Evolutionary conservation across 768 basidiomycete genomes (phyloP).

Genomic region (Boletus tylopilopsis): DNA sequence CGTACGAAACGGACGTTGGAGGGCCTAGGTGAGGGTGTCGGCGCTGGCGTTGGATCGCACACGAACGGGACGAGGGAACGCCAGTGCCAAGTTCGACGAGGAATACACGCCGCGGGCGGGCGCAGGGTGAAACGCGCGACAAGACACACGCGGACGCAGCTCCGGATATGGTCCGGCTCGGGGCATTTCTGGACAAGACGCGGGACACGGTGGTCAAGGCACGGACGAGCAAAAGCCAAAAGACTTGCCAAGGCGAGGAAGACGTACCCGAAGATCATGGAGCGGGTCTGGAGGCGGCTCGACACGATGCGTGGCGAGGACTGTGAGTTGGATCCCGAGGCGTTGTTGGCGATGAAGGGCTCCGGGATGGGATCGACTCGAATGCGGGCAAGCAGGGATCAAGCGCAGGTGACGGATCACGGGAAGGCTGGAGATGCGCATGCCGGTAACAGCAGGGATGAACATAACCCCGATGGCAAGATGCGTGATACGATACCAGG

Average conservation of each 20-base stretch:
- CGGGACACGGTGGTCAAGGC: conserved; percentile 16
- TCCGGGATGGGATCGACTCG: too few species aligned
- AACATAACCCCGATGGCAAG: too few species aligned
- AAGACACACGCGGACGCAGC: neutral
- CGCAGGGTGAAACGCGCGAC: neutral
- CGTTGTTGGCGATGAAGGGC: conserved; percentile 4
- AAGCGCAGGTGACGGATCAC: too few species aligned
- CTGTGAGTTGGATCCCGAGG: conserved; percentile 6
- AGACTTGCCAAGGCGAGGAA: conserved; percentile 16
- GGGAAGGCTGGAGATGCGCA: too few species aligned
- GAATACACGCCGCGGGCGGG: conserved; percentile 1
- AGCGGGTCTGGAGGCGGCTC: conserved; percentile 10
- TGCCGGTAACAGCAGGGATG: too few species aligned
- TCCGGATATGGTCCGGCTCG: conserved; percentile 10
- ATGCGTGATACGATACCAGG: too few species aligned
- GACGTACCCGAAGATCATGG: conserved; percentile 12
- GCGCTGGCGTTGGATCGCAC: too few species aligned
- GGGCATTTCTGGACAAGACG: conserved; percentile 16
- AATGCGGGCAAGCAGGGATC: too few species aligned
- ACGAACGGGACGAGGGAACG: too few species aligned
- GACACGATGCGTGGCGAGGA: conserved; percentile 1
- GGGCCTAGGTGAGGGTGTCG: too few species aligned
- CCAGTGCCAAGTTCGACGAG: conserved; percentile 7
- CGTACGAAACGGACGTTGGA: too few species aligned
- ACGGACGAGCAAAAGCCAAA: conserved; percentile 12